These are phyloP conservation scores for Colletotrichum spinosum DNA, from an alignment of 2,329 filamentous ascomycete species.

Conservation along the genomic window DNA sequence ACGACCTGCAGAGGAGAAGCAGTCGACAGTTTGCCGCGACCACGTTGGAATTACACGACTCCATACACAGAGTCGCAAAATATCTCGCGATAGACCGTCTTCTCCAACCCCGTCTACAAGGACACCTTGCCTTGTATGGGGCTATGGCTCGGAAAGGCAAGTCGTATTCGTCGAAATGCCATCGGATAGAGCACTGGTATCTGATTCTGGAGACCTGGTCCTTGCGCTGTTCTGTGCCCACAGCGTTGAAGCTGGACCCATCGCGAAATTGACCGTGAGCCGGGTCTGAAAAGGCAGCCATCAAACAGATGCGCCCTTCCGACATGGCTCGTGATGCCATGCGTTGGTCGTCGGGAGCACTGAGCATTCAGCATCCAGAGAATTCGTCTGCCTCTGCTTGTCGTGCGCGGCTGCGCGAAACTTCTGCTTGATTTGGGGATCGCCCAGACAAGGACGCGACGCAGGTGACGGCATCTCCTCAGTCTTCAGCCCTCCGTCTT, in stretches of 20 bases:
- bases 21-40: neutral
- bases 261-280: neutral
- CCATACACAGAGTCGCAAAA: too few relatives aligned
- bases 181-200: neutral
- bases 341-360: constrained; percentile 13
- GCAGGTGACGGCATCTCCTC: neutral
- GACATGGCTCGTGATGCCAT: constrained; percentile 18
- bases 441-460: neutral
- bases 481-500: too few relatives aligned
- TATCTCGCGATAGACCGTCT: too few relatives aligned
- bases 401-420: constrained; percentile 14
- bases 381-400: constrained; percentile 31
- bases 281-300: constrained; percentile 20
- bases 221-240: constrained; percentile 9
- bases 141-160: constrained; percentile 6
- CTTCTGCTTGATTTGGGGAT: neutral
- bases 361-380: constrained; percentile 20
- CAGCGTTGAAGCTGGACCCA: neutral
- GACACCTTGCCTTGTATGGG: neutral
- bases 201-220: constrained; percentile 17
- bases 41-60: too few relatives aligned
- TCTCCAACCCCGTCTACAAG: constrained; percentile 10
- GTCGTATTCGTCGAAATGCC: neutral
- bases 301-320: constrained; percentile 26
- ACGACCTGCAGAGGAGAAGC: neutral